These are phyloP conservation scores for Fusarium pseudograminearum DNA, from an alignment of 2,329 filamentous ascomycete species.

Conservation along the genomic window DNA sequence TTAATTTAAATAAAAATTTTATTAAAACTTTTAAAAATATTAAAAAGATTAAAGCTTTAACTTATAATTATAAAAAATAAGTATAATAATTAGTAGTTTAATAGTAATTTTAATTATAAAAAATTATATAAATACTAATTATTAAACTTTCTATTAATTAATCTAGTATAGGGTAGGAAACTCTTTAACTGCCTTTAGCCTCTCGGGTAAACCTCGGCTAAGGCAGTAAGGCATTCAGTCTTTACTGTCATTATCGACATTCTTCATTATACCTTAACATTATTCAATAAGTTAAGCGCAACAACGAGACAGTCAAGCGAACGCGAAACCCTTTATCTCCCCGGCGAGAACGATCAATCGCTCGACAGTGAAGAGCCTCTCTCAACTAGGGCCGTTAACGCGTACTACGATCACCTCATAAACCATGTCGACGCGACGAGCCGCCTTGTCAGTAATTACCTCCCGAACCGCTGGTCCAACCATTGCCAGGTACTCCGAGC, in stretches of 20 bases:
- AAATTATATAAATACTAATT: no score
- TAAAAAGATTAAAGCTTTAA: no score
- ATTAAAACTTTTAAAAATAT: no score
- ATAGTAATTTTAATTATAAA: no score
- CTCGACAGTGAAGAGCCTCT: conserved; percentile 30
- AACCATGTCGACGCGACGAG: conserved; percentile 57
- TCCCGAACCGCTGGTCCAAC: conserved; percentile 25
- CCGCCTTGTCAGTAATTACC: conserved; percentile 60
- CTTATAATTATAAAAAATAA: no score
- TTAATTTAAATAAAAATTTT: no score
- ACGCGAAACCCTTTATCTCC: conserved; percentile 31
- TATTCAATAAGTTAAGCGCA: conserved; percentile 24
- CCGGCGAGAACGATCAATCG: conserved; percentile 39
- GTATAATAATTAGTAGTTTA: no score
- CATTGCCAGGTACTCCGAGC: conserved; percentile 11
- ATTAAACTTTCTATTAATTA: no score
- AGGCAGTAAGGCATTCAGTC: conserved; percentile 43
- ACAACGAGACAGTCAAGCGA: conserved; percentile 24
- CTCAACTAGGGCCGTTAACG: conserved; percentile 30
- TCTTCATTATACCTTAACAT: conserved; percentile 34
- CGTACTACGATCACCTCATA: conserved; percentile 13
- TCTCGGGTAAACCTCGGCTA: conserved; percentile 38
- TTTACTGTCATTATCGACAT: conserved; percentile 34
- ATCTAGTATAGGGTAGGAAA: no score
- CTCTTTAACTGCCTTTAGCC: no score